Evolutionary conservation across 495 filamentous ascomycete species (phyloP).

Genomic region (Coniosporium apollinis): DNA sequence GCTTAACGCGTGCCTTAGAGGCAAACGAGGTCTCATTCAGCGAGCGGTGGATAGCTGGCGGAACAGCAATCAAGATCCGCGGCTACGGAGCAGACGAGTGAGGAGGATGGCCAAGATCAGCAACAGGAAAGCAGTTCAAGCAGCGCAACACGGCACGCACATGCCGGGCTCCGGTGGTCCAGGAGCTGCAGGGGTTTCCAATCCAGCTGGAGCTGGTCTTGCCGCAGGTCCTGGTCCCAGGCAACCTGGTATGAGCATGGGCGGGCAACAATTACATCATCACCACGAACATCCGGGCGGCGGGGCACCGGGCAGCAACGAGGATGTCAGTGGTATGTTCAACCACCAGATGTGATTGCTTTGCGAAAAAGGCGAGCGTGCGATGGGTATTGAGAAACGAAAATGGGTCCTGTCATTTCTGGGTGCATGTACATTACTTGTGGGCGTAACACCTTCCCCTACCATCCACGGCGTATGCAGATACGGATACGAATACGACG

Average conservation of each 20-base stretch:
- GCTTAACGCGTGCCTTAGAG: constrained; percentile 74
- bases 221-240: neutral
- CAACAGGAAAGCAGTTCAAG: constrained; percentile 47
- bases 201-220: constrained; percentile 9
- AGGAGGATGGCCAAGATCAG: constrained; percentile 90
- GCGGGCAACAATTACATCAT: constrained; percentile 51
- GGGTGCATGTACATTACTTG: too few species aligned
- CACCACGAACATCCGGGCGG: constrained; percentile 68
- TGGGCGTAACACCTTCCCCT: too few species aligned
- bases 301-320: constrained; percentile 46
- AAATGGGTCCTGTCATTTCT: too few species aligned
- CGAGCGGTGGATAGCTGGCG: constrained; percentile 96
- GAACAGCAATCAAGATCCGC: constrained; percentile 93
- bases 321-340: constrained; percentile 89
- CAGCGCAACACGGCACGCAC: constrained; percentile 30
- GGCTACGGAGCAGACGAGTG: constrained; percentile 77
- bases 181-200: constrained; percentile 21
- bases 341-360: constrained; percentile 26
- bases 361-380: constrained; percentile 53
- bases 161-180: constrained; percentile 36
- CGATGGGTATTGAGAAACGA: constrained; percentile 10
- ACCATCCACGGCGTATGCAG: neutral
- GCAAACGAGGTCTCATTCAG: constrained; percentile 91
- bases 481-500: constrained; percentile 1
- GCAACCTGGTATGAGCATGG: constrained; percentile 36